Evolutionary conservation across 805 yeast species (phyloP).

Genomic region (Hanseniaspora singularis): DNA sequence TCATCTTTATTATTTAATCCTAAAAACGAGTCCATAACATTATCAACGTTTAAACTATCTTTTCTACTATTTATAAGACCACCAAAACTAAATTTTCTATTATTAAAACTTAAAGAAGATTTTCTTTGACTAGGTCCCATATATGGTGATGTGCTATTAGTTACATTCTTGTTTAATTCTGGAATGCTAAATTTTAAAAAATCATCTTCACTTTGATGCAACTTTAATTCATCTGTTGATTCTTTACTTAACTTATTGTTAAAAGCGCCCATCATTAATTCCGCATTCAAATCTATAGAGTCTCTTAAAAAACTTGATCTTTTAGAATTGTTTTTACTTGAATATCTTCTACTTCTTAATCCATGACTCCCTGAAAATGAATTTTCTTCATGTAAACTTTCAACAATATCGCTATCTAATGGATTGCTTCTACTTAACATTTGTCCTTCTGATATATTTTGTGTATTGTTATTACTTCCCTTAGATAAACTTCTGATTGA

Average conservation of each 20-base stretch:
- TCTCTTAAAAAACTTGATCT: slow-evolving; percentile 12
- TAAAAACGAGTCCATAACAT: slow-evolving; percentile 18
- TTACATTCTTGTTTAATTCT: slow-evolving; percentile 1
- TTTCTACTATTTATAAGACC: slow-evolving; percentile 11
- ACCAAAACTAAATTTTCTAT: slow-evolving; percentile 13
- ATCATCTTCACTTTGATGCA: slow-evolving; percentile 9
- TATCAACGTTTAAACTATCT: slow-evolving; percentile 12
- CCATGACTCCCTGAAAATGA: not conserved
- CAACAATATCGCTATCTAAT: not conserved
- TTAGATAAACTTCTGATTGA: slow-evolving; percentile 10
- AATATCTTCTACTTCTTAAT: not conserved
- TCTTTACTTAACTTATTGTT: slow-evolving; percentile 9
- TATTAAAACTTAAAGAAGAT: not conserved
- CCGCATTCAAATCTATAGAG: slow-evolving; percentile 14
- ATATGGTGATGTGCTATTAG: slow-evolving; percentile 3
- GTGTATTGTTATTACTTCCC: not conserved
- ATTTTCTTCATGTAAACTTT: not conserved
- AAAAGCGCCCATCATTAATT: slow-evolving; percentile 13
- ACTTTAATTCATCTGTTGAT: slow-evolving; percentile 4
- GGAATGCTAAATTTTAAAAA: slow-evolving; percentile 10
- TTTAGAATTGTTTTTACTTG: not conserved
- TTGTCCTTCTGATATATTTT: not conserved
- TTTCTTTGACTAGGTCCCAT: slow-evolving; percentile 10
- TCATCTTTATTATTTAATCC: slow-evolving; percentile 28
- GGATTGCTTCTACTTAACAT: not conserved